phyloP scores from a whole-genome alignment of 352 stramenopile genomes.

The Detonula confervacea region DNA sequence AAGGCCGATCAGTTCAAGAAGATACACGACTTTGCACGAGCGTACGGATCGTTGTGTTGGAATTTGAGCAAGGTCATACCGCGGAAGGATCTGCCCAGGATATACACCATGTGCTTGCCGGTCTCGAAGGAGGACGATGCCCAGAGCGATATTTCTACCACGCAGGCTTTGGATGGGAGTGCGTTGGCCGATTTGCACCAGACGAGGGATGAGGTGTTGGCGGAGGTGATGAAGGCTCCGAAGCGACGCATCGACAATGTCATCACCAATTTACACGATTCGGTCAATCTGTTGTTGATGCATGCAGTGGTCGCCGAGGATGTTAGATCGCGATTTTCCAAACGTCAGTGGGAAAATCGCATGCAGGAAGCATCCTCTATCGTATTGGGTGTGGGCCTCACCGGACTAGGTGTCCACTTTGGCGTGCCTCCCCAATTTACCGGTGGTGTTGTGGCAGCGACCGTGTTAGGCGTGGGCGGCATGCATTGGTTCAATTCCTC shows the following conservation, averaged over 20 bases:
- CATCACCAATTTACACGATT: slow-evolving; percentile 97
- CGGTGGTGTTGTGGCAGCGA: slow-evolving; percentile 86
- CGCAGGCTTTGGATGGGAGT: slow-evolving; percentile 48
- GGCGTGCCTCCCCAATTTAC: slow-evolving; percentile 88
- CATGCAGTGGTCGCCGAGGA: slow-evolving; percentile 86
- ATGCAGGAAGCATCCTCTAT: slow-evolving; percentile 68
- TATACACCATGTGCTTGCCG: slow-evolving; percentile 99
- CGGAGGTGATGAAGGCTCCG: slow-evolving; percentile 95
- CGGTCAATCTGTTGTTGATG: slow-evolving; percentile 92
- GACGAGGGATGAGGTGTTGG: slow-evolving; percentile 96
- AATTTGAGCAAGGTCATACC: slow-evolving; percentile 98
- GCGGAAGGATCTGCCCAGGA: slow-evolving; percentile 98
- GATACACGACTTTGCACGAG: slow-evolving; percentile 99
- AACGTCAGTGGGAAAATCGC: slow-evolving; percentile 62
- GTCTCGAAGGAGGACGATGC: slow-evolving; percentile 67
- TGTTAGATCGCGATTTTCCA: slow-evolving; percentile 59
- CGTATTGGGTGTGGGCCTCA: slow-evolving; percentile 51
- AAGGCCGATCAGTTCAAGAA: slow-evolving; percentile 94
- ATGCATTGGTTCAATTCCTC: slow-evolving; percentile 91
- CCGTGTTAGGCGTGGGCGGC: slow-evolving; percentile 87
- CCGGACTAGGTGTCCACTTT: slow-evolving; percentile 86
- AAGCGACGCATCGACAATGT: slow-evolving; percentile 97
- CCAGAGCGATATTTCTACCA: slow-evolving; percentile 29
- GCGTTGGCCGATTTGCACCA: slow-evolving; percentile 94
- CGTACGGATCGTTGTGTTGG: slow-evolving; percentile 99